Base-by-base conservation (phyloP, 2,329 filamentous ascomycete genomes). In the Tolypocladium amazonense region DNA sequence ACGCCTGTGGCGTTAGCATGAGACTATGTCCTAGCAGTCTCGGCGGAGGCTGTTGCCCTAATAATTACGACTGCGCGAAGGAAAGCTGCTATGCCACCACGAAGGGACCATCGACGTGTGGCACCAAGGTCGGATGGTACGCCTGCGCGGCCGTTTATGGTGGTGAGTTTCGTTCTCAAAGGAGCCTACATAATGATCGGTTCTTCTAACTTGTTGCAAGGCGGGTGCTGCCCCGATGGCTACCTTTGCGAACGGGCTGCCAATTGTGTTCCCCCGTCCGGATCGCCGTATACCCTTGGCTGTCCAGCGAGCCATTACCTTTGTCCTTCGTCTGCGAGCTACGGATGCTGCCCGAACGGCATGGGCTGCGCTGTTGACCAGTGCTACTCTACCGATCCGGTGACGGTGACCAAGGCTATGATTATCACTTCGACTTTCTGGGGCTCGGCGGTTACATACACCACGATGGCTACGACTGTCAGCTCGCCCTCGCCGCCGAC, bases 301-400 rank as follows among this genome's bases (percentile, higher is more conserved):
- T 85, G 82, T 58, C 75, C 75, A 7, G 63, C 71, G 2, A 74
- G 70, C 61, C 79, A 76, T 55, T 79, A 75, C 59, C 70, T 77
- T 4, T 85, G 83, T 60, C 77, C 83, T 1, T 65, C 77, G 6
- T 80, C 78, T 1, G 63, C 80, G 4, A 77, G 77, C 57, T 80
- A 76, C 60, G 82, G 82, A 0, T 85, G 83, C 63, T 86, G 83
- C 65, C 70, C 69, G 2, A 75, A 69, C 55, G 78, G 77, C 5
- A 76, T 80, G 73, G 77, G 69, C 33, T 86, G 83, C 64, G 81
- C 75, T 2, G 60, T 65, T 33, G 70, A 70, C 30, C 69, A 72
- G 56, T 86, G 83, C 65, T 84, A 81, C 61, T 72, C 76, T 1
- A 81, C 77, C 0, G 71, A 70, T 0, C 75, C 79, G 1, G 67